Evolutionary conservation across 768 basidiomycete genomes (phyloP).

Genomic region (Trametes coccinea): DNA sequence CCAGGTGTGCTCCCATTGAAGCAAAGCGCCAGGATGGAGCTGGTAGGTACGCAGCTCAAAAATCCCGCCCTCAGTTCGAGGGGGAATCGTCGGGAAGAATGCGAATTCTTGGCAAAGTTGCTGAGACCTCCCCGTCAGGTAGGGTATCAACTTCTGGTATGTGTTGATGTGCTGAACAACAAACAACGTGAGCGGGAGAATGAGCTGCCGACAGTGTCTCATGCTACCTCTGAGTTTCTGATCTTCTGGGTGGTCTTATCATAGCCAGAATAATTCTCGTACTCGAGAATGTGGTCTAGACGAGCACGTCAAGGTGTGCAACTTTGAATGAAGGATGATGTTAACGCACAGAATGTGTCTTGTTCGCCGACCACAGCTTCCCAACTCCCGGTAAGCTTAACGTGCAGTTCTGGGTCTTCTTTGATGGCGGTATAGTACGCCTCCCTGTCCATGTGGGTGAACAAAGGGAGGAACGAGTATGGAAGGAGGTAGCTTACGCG

Average conservation of each 20-base stretch:
- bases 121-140: slow-evolving; percentile 65
- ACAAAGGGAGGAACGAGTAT: neutral
- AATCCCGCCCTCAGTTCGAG: slow-evolving; percentile 82
- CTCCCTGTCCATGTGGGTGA: slow-evolving; percentile 50
- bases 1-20: slow-evolving; percentile 97
- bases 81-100: slow-evolving; percentile 90
- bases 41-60: slow-evolving; percentile 93
- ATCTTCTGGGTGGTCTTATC: slow-evolving; percentile 74
- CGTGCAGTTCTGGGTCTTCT: slow-evolving; percentile 67
- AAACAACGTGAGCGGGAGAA: neutral
- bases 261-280: slow-evolving; percentile 89
- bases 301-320: neutral
- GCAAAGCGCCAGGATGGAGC: slow-evolving; percentile 81
- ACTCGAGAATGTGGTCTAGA: slow-evolving; percentile 78
- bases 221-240: slow-evolving; percentile 61
- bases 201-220: neutral
- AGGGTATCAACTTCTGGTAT: slow-evolving; percentile 76
- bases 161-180: slow-evolving; percentile 57
- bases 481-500: slow-evolving; percentile 54
- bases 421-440: slow-evolving; percentile 82
- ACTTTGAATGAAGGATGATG: neutral
- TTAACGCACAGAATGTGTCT: slow-evolving; percentile 71
- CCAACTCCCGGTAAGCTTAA: slow-evolving; percentile 94
- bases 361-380: slow-evolving; percentile 89
- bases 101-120: slow-evolving; percentile 94